These are phyloP conservation scores for Zostera marina DNA, from an alignment of 116 monocot species.

Conservation along the genomic window DNA sequence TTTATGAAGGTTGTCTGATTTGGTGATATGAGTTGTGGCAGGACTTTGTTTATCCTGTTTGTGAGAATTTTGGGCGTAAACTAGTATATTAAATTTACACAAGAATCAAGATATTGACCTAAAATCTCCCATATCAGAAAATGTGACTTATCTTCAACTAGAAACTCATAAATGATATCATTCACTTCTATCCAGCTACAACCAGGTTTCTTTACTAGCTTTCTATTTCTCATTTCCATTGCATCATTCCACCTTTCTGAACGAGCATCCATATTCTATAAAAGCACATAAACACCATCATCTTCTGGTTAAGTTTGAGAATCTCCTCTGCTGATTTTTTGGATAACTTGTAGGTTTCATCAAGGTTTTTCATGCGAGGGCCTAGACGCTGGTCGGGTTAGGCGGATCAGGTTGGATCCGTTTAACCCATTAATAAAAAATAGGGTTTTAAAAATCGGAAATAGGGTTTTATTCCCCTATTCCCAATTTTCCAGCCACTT, in stretches of 20 bases:
- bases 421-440: no score
- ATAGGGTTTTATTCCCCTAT: no score
- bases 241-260: conserved; percentile 51
- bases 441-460: no score
- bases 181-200: conserved; percentile 65
- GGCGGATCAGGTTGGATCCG: no score
- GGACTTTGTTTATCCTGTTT: no score
- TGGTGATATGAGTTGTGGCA: no score
- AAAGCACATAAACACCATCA: conserved; percentile 59
- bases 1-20: no score
- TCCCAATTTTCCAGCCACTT: no score
- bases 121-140: conserved; percentile 29
- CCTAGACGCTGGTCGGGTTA: no score
- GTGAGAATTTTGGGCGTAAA: no score
- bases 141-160: conserved; percentile 46
- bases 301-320: conserved; percentile 46
- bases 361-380: no score
- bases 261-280: conserved; percentile 56
- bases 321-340: conserved; percentile 37
- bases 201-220: conserved; percentile 50
- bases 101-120: neutral
- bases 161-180: conserved; percentile 54
- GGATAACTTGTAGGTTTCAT: conserved; percentile 23
- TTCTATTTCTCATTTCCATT: conserved; percentile 30
- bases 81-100: no score